Percentiles rank a stretch among this genome's conserved stretches.
phyloP scores from a whole-genome alignment of 2,329 filamentous ascomycete species.

The Cordyceps sp. region DNA sequence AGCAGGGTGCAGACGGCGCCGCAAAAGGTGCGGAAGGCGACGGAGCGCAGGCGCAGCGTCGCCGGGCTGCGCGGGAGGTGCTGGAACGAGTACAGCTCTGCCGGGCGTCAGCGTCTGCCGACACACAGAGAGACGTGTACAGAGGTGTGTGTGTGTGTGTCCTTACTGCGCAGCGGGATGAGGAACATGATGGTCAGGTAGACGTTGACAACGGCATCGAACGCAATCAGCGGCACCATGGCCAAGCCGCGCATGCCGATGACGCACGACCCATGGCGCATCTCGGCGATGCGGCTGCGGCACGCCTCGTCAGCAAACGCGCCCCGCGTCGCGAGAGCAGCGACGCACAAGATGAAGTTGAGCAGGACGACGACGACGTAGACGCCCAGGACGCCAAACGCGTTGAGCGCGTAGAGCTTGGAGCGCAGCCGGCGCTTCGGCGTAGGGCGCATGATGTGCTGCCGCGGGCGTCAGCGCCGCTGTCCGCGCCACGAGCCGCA shows the following conservation, averaged over 20 bases:
- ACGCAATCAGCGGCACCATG: constrained; percentile 44
- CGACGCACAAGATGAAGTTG: constrained; percentile 43
- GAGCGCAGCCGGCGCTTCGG: constrained; percentile 35
- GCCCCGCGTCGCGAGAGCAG: background rate
- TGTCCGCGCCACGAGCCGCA: background rate
- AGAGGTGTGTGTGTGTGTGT: no score
- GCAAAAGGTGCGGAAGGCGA: constrained; percentile 41
- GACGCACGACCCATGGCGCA: constrained; percentile 37
- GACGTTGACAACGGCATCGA: constrained; percentile 44
- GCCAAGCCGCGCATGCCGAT: constrained; percentile 43
- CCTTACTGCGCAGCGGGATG: no score
- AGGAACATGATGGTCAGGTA: constrained; percentile 49
- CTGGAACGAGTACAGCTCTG: constrained; percentile 39
- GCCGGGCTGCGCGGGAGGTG: constrained; percentile 22
- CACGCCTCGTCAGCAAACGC: background rate
- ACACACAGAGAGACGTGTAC: no score
- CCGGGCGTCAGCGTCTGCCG: no score
- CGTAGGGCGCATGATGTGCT: constrained; percentile 41
- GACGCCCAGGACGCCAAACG: constrained; percentile 33
- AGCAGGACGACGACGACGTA: constrained; percentile 32
- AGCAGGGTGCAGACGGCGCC: constrained; percentile 39
- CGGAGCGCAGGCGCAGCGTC: constrained; percentile 27
- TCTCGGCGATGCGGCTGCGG: constrained; percentile 38
- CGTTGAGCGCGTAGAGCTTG: constrained; percentile 44
- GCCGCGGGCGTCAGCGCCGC: background rate